Evolutionary conservation across 2,329 filamentous ascomycete genomes (phyloP).

Genomic region (Neofusicoccum ribis): DNA sequence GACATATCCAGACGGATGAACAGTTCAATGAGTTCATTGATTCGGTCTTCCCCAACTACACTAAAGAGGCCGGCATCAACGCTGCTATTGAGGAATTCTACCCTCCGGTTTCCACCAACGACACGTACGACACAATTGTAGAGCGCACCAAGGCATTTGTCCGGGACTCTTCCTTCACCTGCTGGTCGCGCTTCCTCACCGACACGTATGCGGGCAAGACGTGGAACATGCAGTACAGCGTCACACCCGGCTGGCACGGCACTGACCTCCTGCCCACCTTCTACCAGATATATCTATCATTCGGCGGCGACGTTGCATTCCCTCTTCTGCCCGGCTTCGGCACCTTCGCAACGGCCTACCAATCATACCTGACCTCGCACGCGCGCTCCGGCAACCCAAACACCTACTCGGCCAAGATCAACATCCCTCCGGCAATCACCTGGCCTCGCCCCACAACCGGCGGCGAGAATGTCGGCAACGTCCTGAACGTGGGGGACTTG

Average conservation of each 20-base stretch:
- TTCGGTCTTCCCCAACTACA: neutral
- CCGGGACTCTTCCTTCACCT: conserved; percentile 15
- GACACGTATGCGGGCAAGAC: conserved; percentile 8
- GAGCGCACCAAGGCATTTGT: conserved; percentile 15
- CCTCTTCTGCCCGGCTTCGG: conserved; percentile 7
- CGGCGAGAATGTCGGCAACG: conserved; percentile 2
- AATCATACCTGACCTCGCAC: conserved; percentile 17
- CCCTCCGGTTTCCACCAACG: conserved; percentile 6
- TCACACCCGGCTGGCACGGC: conserved; percentile 19
- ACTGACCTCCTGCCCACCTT: conserved; percentile 18
- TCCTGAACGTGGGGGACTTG: conserved; percentile 1
- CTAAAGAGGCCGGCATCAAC: conserved; percentile 11
- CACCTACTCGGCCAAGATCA: conserved; percentile 1
- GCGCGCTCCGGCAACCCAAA: conserved; percentile 16
- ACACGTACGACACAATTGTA: conserved; percentile 4
- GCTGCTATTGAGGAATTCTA: conserved; percentile 7
- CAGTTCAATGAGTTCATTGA: conserved; percentile 12
- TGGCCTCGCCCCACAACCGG: conserved; percentile 4
- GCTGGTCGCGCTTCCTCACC: conserved; percentile 13
- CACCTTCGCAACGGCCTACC: neutral
- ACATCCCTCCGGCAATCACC: conserved; percentile 1
- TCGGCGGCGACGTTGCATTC: conserved; percentile 10
- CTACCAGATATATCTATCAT: conserved; percentile 13
- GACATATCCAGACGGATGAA: conserved; percentile 15
- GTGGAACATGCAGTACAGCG: conserved; percentile 18